Percentiles rank a stretch among this genome's conserved stretches.
phyloP scores from a whole-genome alignment of 1,284 basidiomycete genomes.

The Porodaedalea pini region DNA sequence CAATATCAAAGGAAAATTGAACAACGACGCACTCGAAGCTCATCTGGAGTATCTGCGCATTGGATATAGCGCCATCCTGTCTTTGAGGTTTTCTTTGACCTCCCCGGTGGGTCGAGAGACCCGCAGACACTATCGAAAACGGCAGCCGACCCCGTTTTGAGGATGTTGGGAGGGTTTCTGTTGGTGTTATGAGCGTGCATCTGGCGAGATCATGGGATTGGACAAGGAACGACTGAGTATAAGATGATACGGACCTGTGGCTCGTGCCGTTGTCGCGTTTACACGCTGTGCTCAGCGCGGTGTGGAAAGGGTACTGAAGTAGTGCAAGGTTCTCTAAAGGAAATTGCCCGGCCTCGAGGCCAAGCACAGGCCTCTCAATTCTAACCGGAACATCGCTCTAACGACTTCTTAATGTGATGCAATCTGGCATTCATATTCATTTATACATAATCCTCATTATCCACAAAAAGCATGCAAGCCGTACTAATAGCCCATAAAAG shows the following conservation, averaged over 20 bases:
- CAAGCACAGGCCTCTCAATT: neutral
- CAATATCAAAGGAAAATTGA: constrained; percentile 9
- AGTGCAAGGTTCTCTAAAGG: neutral
- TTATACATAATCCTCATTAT: too few relatives aligned
- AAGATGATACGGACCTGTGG: neutral
- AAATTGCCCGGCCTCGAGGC: neutral
- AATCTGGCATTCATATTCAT: too few relatives aligned
- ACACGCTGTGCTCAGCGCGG: too few relatives aligned
- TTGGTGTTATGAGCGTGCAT: constrained; percentile 25
- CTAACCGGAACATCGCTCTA: neutral
- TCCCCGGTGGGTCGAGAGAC: constrained; percentile 61
- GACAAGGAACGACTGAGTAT: constrained; percentile 1
- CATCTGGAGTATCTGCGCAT: constrained; percentile 68
- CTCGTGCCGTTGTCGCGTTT: neutral
- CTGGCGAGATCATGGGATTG: constrained; percentile 18
- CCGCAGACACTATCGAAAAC: constrained; percentile 55
- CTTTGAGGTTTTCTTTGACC: constrained; percentile 37
- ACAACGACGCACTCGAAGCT: constrained; percentile 51
- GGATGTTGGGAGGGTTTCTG: constrained; percentile 24
- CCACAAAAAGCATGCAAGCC: too few relatives aligned
- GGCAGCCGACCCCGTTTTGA: constrained; percentile 21
- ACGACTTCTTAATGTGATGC: too few relatives aligned
- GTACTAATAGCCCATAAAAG: too few relatives aligned
- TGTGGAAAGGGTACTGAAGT: too few relatives aligned
- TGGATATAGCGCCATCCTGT: constrained; percentile 67